phyloP scores from a whole-genome alignment of 2,329 filamentous ascomycete genomes.

The Colletotrichum musae region DNA sequence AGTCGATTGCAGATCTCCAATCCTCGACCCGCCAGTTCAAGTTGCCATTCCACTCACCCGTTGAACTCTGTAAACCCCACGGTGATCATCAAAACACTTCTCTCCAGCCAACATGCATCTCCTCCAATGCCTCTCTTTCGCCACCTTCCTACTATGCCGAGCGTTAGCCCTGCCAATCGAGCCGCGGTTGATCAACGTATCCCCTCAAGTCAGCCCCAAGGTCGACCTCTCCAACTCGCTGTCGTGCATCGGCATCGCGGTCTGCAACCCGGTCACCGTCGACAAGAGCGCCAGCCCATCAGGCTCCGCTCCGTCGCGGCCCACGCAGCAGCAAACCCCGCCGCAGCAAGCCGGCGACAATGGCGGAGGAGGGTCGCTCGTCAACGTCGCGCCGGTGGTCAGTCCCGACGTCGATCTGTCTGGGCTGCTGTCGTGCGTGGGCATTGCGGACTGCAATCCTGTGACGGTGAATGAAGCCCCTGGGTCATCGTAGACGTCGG shows the following conservation, averaged over 20 bases:
- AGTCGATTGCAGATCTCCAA: no score
- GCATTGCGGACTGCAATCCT: not conserved
- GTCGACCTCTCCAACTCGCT: not conserved
- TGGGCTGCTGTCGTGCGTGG: not conserved
- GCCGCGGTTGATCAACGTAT: not conserved
- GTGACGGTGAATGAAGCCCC: constrained; percentile 1
- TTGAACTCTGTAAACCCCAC: not conserved
- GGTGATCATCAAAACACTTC: not conserved
- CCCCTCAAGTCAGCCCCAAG: not conserved
- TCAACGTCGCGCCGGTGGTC: constrained; percentile 6
- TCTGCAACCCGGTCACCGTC: constrained; percentile 7
- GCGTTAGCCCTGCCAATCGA: not conserved
- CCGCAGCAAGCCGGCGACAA: not conserved
- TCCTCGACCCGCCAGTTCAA: no score
- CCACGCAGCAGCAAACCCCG: not conserved
- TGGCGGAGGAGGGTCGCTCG: not conserved
- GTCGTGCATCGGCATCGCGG: constrained; percentile 7
- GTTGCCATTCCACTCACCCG: no score
- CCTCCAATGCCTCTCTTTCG: not conserved
- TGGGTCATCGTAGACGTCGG: not conserved
- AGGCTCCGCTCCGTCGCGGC: no score
- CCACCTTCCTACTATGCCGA: not conserved
- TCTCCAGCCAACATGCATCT: not conserved
- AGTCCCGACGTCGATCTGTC: not conserved
- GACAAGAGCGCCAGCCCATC: no score